Evolutionary conservation across 768 basidiomycete genomes (phyloP).

Genomic region (Ramaria rubella): DNA sequence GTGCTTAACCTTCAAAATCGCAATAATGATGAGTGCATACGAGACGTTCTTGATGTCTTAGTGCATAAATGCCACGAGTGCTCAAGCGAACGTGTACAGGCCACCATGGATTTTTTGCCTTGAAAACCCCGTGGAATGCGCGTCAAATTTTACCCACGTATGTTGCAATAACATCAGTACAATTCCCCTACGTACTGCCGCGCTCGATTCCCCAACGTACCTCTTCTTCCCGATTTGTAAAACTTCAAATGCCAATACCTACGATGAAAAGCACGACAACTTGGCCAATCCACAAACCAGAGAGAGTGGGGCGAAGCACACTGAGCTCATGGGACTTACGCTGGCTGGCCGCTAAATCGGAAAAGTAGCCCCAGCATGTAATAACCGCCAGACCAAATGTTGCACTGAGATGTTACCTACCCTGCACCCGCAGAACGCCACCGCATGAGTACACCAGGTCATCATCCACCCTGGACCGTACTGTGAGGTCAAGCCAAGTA

Average conservation of each 20-base stretch:
- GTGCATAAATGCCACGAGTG: too few species aligned
- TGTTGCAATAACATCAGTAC: background rate
- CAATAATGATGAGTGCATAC: too few species aligned
- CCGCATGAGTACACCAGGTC: conserved; percentile 47
- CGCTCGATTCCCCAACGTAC: conserved; percentile 29
- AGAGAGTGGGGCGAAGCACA: conserved; percentile 28
- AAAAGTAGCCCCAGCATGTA: conserved; percentile 49
- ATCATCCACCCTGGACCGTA: conserved; percentile 43
- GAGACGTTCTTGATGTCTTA: too few species aligned
- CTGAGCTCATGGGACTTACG: background rate
- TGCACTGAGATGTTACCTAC: conserved; percentile 67
- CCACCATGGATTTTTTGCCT: too few species aligned
- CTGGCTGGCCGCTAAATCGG: conserved; percentile 17
- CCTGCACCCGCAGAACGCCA: conserved; percentile 45
- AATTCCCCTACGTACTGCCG: background rate
- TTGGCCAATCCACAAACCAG: conserved; percentile 57
- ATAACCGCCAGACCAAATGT: conserved; percentile 62
- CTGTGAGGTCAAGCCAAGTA: background rate
- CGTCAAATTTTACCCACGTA: too few species aligned
- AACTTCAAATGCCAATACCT: conserved; percentile 52
- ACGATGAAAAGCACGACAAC: conserved; percentile 67
- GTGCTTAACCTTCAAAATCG: too few species aligned
- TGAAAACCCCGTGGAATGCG: too few species aligned
- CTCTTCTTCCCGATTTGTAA: conserved; percentile 44
- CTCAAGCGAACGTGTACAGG: too few species aligned